Conservation (phyloP, 768 basidiomycete genomes). For the Fomitopsis serialis region DNA sequence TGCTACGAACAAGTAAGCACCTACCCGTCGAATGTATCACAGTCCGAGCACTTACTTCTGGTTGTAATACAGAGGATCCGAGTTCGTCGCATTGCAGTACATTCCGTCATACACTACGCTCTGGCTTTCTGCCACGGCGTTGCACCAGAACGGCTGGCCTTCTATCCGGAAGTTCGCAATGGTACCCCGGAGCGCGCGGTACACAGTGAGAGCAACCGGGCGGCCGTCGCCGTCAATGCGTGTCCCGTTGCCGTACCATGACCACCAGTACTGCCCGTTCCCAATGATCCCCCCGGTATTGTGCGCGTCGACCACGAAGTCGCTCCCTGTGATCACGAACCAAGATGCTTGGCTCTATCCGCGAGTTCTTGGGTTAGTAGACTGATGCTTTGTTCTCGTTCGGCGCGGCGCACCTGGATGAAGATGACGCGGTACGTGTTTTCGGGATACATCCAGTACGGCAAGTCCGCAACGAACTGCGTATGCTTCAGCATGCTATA, state of each 20-base stretch:
- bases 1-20: conserved; percentile 23
- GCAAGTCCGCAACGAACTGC: conserved; percentile 48
- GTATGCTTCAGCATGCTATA: not conserved
- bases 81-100: conserved; percentile 52
- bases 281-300: conserved; percentile 52
- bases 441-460: conserved; percentile 49
- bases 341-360: conserved; percentile 56
- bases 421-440: conserved; percentile 59
- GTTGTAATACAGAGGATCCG: conserved; percentile 42
- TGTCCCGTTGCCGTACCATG: conserved; percentile 41
- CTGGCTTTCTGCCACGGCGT: conserved; percentile 44
- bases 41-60: conserved; percentile 37
- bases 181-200: conserved; percentile 34
- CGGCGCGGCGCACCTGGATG: conserved; percentile 39
- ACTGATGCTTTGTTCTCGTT: not conserved
- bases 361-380: not conserved
- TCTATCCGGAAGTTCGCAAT: conserved; percentile 47
- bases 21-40: conserved; percentile 7
- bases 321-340: conserved; percentile 53
- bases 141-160: conserved; percentile 58
- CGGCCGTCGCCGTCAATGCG: conserved; percentile 52
- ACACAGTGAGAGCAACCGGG: conserved; percentile 50
- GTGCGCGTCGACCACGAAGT: conserved; percentile 53
- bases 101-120: conserved; percentile 52
- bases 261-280: conserved; percentile 60